Base-by-base conservation (phyloP, 192 early-diverging fungal genomes). In the Jimgerdemannia lactiflua region DNA sequence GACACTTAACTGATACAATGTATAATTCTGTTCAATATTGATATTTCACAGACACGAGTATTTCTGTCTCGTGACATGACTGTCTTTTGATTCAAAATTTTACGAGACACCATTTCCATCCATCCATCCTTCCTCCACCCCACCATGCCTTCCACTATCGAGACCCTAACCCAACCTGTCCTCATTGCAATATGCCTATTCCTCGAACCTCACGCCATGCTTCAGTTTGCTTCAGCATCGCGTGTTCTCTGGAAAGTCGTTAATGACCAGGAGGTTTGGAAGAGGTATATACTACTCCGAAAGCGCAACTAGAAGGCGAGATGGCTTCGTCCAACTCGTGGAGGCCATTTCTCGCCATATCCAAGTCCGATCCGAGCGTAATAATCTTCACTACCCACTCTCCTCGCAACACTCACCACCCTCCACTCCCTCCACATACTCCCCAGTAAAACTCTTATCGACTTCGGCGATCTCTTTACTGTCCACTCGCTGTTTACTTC, bases 391-490 rank as follows among this genome's bases (percentile, higher is more conserved):
- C 14, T 59, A 6, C 14, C 8, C 14, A 59, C 49, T 59, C 49
- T 59, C 6, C 49, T 59, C 14, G 14, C 49, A 59, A 59, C 49
- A 59, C 49, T 10, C 6, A 59, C 6, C 49, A 10, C 49, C 14
- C 6, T 10, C 49, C 49, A 6, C 49, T 59, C 49, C 49, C 49
- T 14, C 49, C 6, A 59, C 6, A 59, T 59, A 59, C 49, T 10
- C 49, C 8, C 49, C 49, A 88, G 86, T 71, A 88, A 88, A 78
- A 71, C 78, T 39, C 64, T 86, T 3, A 81, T 83, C 69, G 86
- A 88, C 64, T 88, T 88, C 79, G 86, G 86, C 44, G 81, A 88
- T 42, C 54, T 85, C 4, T 88, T 88, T 72, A 80, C 83, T 3
- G 78, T 88, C 29, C 84, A 85, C 40, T 75, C 74, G 3, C 79